A percentile compares a stretch with the other conserved stretches of the same genome.
Conservation (phyloP, 2,329 filamentous ascomycete genomes). For the Simplicillium aogashimaense region DNA sequence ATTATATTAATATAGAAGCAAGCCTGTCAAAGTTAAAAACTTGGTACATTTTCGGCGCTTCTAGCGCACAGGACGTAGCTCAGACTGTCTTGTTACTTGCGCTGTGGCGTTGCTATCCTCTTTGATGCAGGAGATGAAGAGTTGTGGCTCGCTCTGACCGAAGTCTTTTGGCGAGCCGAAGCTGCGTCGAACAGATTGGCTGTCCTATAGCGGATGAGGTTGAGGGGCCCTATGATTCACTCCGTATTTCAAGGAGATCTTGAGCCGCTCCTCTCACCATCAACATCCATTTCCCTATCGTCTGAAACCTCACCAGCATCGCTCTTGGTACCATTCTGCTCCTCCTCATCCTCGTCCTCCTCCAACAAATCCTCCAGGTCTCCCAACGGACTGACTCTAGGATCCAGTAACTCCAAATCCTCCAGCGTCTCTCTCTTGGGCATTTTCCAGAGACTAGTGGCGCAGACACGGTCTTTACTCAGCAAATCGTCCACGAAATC, state of each 20-base stretch:
- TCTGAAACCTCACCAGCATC: conserved; percentile 25
- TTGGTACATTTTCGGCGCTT: too few relatives aligned
- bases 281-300: conserved; percentile 28
- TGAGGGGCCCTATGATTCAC: too few relatives aligned
- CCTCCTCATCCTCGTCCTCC: conserved; percentile 41
- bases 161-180: neutral
- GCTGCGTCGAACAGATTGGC: too few relatives aligned
- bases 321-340: conserved; percentile 10
- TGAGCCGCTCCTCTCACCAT: conserved; percentile 15
- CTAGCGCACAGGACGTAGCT: too few relatives aligned
- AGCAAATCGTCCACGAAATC: conserved; percentile 90
- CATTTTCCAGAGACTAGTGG: conserved; percentile 87
- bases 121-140: neutral
- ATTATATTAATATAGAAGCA: conserved; percentile 4
- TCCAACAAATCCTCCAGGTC: conserved; percentile 65
- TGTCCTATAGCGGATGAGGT: too few relatives aligned
- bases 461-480: conserved; percentile 81
- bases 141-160: too few relatives aligned
- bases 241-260: too few relatives aligned
- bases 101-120: too few relatives aligned
- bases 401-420: conserved; percentile 80
- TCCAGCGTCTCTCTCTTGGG: conserved; percentile 73
- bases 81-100: too few relatives aligned
- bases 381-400: conserved; percentile 72
- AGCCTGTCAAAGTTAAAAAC: too few relatives aligned